phyloP scores from a whole-genome alignment of 495 filamentous ascomycete species.

The Hypomontagnella submonticulosa region DNA sequence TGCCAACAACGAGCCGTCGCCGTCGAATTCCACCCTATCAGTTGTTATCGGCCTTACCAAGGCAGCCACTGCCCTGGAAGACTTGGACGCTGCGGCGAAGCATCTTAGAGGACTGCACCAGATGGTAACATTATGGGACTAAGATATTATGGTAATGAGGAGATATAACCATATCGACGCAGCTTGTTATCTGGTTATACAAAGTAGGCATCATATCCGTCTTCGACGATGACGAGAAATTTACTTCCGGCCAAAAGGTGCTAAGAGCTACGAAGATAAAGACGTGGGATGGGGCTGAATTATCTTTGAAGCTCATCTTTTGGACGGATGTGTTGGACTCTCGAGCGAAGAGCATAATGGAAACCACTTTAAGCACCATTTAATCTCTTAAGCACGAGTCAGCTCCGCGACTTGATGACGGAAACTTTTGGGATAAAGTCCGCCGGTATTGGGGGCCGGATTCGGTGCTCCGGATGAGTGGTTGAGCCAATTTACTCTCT shows the following conservation, averaged over 20 bases:
- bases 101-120: neutral
- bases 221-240: neutral
- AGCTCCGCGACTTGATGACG: too few relatives aligned
- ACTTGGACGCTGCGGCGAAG: neutral
- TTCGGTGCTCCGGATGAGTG: too few relatives aligned
- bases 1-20: neutral
- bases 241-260: too few relatives aligned
- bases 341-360: neutral
- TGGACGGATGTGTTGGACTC: neutral
- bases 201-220: neutral
- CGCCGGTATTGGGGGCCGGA: too few relatives aligned
- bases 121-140: neutral
- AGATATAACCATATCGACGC: neutral
- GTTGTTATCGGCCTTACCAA: constrained; percentile 1
- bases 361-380: too few relatives aligned
- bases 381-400: too few relatives aligned
- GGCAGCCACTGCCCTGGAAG: neutral
- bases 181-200: neutral
- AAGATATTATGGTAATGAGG: neutral
- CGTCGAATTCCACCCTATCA: neutral
- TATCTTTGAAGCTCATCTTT: neutral
- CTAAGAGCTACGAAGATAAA: neutral
- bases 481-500: too few relatives aligned
- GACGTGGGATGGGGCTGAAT: neutral
- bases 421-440: too few relatives aligned